These are phyloP conservation scores for Starmera dryadoides DNA, from an alignment of 805 yeast species.

Conservation along the genomic window DNA sequence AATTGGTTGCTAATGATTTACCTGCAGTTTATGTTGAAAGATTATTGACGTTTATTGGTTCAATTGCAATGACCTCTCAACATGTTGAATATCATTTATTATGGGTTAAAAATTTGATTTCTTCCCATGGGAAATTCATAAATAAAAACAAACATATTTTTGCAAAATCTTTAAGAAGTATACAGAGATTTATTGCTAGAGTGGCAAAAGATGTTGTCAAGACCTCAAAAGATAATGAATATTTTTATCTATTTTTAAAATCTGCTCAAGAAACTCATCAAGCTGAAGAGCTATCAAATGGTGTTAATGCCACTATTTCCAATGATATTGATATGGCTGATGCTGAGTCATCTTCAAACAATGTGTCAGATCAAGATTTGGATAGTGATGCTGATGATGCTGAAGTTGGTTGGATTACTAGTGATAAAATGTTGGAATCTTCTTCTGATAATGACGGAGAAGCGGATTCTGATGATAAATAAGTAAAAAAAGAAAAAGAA, in stretches of 20 bases:
- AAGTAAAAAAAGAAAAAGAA: conserved; percentile 18
- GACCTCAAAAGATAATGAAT: conserved; percentile 45
- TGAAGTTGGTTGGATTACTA: conserved; percentile 24
- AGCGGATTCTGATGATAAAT: conserved; percentile 32
- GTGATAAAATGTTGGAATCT: conserved; percentile 18
- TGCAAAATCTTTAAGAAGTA: conserved; percentile 54
- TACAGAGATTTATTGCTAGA: conserved; percentile 70
- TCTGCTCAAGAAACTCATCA: conserved; percentile 1
- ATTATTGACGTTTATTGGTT: conserved; percentile 62
- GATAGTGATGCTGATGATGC: conserved; percentile 25
- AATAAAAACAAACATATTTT: conserved; percentile 54
- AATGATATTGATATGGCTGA: conserved; percentile 2
- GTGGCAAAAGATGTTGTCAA: conserved; percentile 66
- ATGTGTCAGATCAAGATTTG: conserved; percentile 19
- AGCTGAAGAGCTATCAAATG: conserved; percentile 5
- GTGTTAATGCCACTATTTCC: conserved; percentile 14
- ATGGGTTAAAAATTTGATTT: conserved; percentile 70
- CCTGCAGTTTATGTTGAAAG: conserved; percentile 74
- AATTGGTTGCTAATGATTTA: conserved; percentile 55
- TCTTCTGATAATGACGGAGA: conserved; percentile 22
- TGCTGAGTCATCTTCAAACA: conserved; percentile 1
- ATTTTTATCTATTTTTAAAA: conserved; percentile 45
- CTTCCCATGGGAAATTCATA: conserved; percentile 73
- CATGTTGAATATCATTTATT: conserved; percentile 79
- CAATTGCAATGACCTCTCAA: conserved; percentile 57